Evolutionary conservation across 768 basidiomycete genomes (phyloP), one percentile per base, ranked within the genome.

Genomic region (Termitomyces sp.): DNA sequence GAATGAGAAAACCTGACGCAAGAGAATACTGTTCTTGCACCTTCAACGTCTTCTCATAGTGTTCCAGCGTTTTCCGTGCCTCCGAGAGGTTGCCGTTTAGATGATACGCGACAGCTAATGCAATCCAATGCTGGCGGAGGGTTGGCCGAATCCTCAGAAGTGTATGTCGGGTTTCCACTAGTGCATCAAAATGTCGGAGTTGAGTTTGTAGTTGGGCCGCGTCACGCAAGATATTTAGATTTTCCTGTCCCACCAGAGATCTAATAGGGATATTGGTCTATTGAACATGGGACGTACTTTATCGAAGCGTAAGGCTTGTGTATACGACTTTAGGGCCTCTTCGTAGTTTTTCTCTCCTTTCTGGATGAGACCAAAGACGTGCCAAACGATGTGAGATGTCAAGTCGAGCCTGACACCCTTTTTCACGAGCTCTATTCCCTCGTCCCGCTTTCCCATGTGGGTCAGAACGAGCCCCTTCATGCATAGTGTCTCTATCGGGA

Each of bases 331-430:
- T 65, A 93, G 79, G 0, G 97, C 95, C 66, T 95, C 94, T 62
- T 92, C 92, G 65, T 93, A 98, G 67, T 96, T 93, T 72, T 90
- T 95, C 69, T 97, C 91, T 9, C 88, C 89, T 71, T 96, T 93
- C 70, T 95, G 90, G 21, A 97, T 85, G 65, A 99, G 87, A 27
- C 94, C 97, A 69, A 93, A 90, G 62, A 98, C 96, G 72, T 99
- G 97, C 95, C 97, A 98, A 68, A 88, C 89, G 68, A 99, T 98
- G 66, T 98, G 95, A 19, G 92, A 95, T 32, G 83, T 87, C 54
- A 92, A 73, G 72, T 95, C 92, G 46, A 86, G 77, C 42, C 84
- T 81, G 62, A 92, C 81, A 57, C 94, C 94, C 64, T 90, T 87
- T 76, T 89, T 89, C 62, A 93, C 88, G 44, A 92, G 81, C 37